Evolutionary conservation across 805 yeast genomes (phyloP).

Genomic region (Wickerhamiella hasegawae): DNA sequence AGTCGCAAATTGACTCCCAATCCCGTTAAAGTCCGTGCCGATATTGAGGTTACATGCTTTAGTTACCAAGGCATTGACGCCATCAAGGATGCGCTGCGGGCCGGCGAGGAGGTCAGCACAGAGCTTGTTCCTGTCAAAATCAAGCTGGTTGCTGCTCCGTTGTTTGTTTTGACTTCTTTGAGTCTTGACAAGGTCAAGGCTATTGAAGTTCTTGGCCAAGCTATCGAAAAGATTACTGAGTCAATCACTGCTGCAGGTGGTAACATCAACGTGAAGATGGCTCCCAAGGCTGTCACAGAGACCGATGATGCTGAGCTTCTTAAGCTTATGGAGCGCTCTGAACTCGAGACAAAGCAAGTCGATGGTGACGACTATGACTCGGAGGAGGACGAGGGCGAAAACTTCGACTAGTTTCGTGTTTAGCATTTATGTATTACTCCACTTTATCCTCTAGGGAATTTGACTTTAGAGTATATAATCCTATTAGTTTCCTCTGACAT

Average conservation of each 20-base stretch:
- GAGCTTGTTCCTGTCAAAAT: conserved; percentile 83
- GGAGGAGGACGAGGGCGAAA: conserved; percentile 24
- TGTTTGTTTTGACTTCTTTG: conserved; percentile 84
- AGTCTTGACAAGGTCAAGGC: conserved; percentile 87
- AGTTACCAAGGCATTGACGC: conserved; percentile 97
- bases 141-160: conserved; percentile 92
- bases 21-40: conserved; percentile 97
- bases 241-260: conserved; percentile 67
- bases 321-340: conserved; percentile 86
- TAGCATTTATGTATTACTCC: not conserved
- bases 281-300: conserved; percentile 97
- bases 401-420: conserved; percentile 1
- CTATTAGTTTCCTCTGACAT: too few species aligned
- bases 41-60: conserved; percentile 93
- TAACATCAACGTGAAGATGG: conserved; percentile 83
- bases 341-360: conserved; percentile 71
- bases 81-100: conserved; percentile 70
- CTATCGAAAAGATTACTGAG: conserved; percentile 60
- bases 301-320: conserved; percentile 96
- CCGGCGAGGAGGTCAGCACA: conserved; percentile 72
- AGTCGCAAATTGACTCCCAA: conserved; percentile 92
- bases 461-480: not conserved
- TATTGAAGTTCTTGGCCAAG: conserved; percentile 57
- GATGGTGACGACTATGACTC: conserved; percentile 58
- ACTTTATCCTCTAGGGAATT: too few species aligned